Base-by-base conservation (phyloP, 2,329 filamentous ascomycete species). In the Alternaria conjuncta region DNA sequence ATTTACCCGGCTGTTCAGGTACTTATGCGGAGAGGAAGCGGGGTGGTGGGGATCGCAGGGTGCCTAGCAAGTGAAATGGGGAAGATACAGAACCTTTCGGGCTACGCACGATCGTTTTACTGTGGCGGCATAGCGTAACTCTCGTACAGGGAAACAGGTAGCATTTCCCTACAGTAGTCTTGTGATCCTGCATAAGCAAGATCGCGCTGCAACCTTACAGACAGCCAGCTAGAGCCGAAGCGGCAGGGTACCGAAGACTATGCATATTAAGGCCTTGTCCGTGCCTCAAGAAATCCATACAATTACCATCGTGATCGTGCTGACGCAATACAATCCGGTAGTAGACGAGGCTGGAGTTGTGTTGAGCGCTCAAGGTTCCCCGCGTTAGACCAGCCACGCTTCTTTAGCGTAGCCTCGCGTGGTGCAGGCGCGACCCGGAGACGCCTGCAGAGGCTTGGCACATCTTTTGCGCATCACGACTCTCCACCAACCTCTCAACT, bases 11-110 rank as follows among this genome's bases (percentile, higher is more conserved):
- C 47, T 46, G 57, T 26, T 21, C 25, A 47, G n/a, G 41, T 61
- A 54, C 47, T 54, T 54, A 56, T 60, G 51, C 43, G 28, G 61
- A 32, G 61, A 51, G 53, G 58, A 50, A 47, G 61, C 58, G 61
- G 58, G 58, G 61, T 55, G 53, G 57, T 55, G 59, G 50, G 53
- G 46, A 49, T 47, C 46, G 36, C 23, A 57, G 46, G 23, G 28
- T 44, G 36, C 53, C 49, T 25, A 53, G 50, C 44, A 55, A 61
- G 61, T 64, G 61, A 61, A 51, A 54, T 43, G 28, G 26, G 21
- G 49, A 28, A 53, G 36, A 46, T 45, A 30, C 47, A 30, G 25
- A 41, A 25, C 2, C 23, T 54, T 23, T 32, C 41, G 41, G 45
- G 25, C 26, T 26, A 46, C 44, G 26, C 25, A 36, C 45, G 25